Evolutionary conservation across 164 flowering plant genomes (phyloP).

Genomic region (Sedum album): DNA sequence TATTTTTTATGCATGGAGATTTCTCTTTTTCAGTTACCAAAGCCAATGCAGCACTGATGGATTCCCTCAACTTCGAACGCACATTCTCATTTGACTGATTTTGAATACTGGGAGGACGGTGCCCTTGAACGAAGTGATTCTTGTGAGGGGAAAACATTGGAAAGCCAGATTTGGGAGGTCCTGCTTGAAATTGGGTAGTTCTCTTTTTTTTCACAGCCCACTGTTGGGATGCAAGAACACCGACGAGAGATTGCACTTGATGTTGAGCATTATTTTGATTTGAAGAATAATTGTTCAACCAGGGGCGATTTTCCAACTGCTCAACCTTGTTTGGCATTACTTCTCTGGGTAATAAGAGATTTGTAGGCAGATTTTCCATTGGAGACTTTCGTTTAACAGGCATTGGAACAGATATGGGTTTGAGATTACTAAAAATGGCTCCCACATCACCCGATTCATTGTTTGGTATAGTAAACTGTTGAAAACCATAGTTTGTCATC

Average conservation of each 20-base stretch:
- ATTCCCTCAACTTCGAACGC: conserved; percentile 83
- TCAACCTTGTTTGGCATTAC: conserved; percentile 27
- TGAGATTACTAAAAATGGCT: conserved; percentile 13
- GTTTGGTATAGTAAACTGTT: conserved; percentile 12
- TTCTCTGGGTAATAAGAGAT: conserved; percentile 16
- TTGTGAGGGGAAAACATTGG: conserved; percentile 18
- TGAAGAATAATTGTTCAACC: conserved; percentile 28
- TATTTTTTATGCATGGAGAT: conserved; percentile 10
- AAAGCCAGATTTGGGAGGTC: conserved; percentile 18
- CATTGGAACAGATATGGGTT: conserved; percentile 17
- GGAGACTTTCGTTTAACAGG: conserved; percentile 38
- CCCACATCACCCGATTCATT: conserved; percentile 15
- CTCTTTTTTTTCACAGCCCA: conserved; percentile 20
- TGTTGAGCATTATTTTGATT: conserved; percentile 22
- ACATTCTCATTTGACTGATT: conserved; percentile 54
- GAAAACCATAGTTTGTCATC: conserved; percentile 13
- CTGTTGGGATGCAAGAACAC: conserved; percentile 16
- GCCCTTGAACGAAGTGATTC: conserved; percentile 25
- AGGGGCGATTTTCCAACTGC: conserved; percentile 32
- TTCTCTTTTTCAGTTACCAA: conserved; percentile 43
- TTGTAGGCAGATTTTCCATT: conserved; percentile 17
- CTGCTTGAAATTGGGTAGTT: conserved; percentile 19
- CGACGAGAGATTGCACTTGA: conserved; percentile 15
- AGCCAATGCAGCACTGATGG: conserved; percentile 67
- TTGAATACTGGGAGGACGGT: conserved; percentile 30